Base-by-base conservation (phyloP, 2,329 filamentous ascomycete genomes). In the Clonostachys rhizophaga region DNA sequence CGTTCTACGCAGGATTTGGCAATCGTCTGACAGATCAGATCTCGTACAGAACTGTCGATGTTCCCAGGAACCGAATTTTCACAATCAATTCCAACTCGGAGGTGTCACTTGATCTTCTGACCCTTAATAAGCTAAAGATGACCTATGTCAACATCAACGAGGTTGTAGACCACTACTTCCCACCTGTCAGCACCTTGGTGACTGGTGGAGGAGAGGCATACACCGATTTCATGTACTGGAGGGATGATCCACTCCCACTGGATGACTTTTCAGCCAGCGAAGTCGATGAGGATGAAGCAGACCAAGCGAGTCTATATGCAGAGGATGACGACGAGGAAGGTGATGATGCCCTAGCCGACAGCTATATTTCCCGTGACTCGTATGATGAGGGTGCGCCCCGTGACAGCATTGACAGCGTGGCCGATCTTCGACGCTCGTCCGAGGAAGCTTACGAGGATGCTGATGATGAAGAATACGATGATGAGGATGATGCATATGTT, bases 21-120 rank as follows among this genome's bases (percentile, higher is more conserved):
- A 99, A 99, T 65, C 84, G 94, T 47, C 78, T 99, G 48, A 99
- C 95, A 1, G 95, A 99, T 63, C 94, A 95, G 47, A 82, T 99
- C 49, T 95, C 89, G 45, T 99, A 99, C 64, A 87, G 94, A 50
- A 94, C 89, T 6, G 94, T 99, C 46, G 95, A 96, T 62, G 96
- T 99, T 39, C 94, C 94, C 0, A 86, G 88, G 45, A 95, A 87
- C 20, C 82, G 94, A 46, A 99, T 99, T 56, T 99, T 99, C 67
- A 96, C 94, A 14, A 99, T 99, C 75, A 99, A 99, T 67, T 94
- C 89, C 46, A 95, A 97, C 61, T 91, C 92, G 2, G 94, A 99
- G 66, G 91, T 99, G 33, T 92, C 87, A 30, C 74, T 99, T 18
- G 92, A 97, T 62, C 74, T 99, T 41, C 73, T 97, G 40, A 92